Percentiles rank a stretch among this genome's conserved stretches.
phyloP scores from a whole-genome alignment of 352 stramenopile genomes.

The Phytophthora cactorum region DNA sequence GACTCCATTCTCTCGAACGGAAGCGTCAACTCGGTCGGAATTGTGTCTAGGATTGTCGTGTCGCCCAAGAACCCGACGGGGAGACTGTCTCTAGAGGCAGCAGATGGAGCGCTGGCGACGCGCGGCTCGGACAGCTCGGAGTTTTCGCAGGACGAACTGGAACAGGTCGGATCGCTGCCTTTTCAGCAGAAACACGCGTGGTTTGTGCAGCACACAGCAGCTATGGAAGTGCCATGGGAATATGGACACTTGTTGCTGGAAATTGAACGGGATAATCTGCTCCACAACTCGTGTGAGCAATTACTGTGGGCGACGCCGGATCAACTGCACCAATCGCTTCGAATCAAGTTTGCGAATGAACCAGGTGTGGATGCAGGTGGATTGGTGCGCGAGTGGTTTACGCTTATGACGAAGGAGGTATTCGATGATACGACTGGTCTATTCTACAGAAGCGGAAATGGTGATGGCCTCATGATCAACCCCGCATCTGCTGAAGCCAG shows the following conservation, averaged over 20 bases:
- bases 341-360: conserved; percentile 92
- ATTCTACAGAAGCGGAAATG: conserved; percentile 79
- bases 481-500: conserved; percentile 81
- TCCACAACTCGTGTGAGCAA: conserved; percentile 91
- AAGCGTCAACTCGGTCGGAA: conserved; percentile 68
- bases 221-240: conserved; percentile 88
- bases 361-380: conserved; percentile 91
- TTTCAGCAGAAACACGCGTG: conserved; percentile 91
- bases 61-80: conserved; percentile 79
- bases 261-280: conserved; percentile 87
- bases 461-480: conserved; percentile 87
- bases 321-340: conserved; percentile 87
- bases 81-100: conserved; percentile 73
- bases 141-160: conserved; percentile 77
- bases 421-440: conserved; percentile 87
- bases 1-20: conserved; percentile 73
- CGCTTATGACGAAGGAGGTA: conserved; percentile 88
- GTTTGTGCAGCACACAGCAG: conserved; percentile 88
- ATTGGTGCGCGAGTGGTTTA: conserved; percentile 93
- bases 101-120: conserved; percentile 63
- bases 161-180: conserved; percentile 67
- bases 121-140: conserved; percentile 64
- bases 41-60: conserved; percentile 79
- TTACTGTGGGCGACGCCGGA: conserved; percentile 83
- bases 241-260: conserved; percentile 87